Conservation (phyloP, 257 asterid species). For the Scutellaria minor region DNA sequence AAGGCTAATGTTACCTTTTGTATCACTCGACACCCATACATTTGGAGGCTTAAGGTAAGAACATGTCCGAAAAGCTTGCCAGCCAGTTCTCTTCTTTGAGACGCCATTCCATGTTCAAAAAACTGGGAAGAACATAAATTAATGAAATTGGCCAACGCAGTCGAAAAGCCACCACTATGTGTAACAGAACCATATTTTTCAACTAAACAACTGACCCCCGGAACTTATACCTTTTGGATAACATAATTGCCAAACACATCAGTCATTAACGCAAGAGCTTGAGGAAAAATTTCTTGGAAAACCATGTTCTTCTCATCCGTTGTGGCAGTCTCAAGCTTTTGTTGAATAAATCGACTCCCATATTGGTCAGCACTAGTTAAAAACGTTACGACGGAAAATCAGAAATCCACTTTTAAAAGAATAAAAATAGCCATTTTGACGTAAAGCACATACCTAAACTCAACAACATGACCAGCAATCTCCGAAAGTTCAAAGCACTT, state of each 20-base stretch:
- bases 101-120: slow-evolving; percentile 91
- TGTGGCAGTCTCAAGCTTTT: slow-evolving; percentile 94
- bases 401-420: slow-evolving; percentile 28
- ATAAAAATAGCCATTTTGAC: not conserved
- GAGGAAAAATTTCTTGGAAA: slow-evolving; percentile 86
- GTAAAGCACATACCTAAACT: slow-evolving; percentile 69
- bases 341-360: slow-evolving; percentile 98
- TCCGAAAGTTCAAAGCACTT: slow-evolving; percentile 87
- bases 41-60: slow-evolving; percentile 92
- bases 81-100: slow-evolving; percentile 90
- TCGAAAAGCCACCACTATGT: slow-evolving; percentile 22
- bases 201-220: slow-evolving; percentile 13
- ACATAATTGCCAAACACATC: slow-evolving; percentile 98
- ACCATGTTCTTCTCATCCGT: slow-evolving; percentile 89
- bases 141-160: not conserved
- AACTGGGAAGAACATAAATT: slow-evolving; percentile 51
- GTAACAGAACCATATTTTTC: not conserved
- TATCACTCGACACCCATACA: slow-evolving; percentile 98
- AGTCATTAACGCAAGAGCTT: slow-evolving; percentile 89
- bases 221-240: slow-evolving; percentile 76
- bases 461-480: slow-evolving; percentile 92
- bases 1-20: slow-evolving; percentile 71
- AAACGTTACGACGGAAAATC: slow-evolving; percentile 20
- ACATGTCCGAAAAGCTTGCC: slow-evolving; percentile 87
- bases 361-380: slow-evolving; percentile 82